Evolutionary conservation across 352 stramenopile species (phyloP), one percentile per base, ranked within the genome.

Genomic region (Globisporangium nodosum): DNA sequence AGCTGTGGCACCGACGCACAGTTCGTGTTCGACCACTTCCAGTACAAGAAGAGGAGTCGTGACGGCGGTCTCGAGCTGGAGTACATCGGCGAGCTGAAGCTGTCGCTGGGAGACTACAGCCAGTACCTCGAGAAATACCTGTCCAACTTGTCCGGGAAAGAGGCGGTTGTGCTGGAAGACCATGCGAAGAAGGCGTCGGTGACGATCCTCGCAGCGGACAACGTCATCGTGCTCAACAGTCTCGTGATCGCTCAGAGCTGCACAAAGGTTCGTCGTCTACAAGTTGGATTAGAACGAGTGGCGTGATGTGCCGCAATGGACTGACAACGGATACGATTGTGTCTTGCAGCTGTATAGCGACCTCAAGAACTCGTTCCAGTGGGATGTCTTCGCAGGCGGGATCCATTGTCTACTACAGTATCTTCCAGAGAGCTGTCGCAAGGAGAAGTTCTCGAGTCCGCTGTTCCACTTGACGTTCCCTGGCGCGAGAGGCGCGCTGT

Each of bases 391-490:
- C 62, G 80, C 85, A 18, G 82, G 85, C 18, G 85, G 85, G 7
- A 88, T 87, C 21, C 79, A 94, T 53, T 94, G 85, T 43, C 73
- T 89, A 64, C 67, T 94, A 21, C 85, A 94, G 60, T 92, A 94
- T 53, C 59, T 91, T 7, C 81, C 85, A 3, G 73, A 88, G 55
- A 70, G 66, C 57, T 81, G 72, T 43, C 83, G 76, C 45, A 69
- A 87, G 49, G 71, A 81, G 11, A 78, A 77, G 12, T 89, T 91
- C 61, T 68, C 70, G 1, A 88, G 81, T 63, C 81, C 85, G 33
- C 55, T 81, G 15, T 65, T 94, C 8, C 82, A 94, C 61, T 87
- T 90, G 30, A 91, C 85, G 48, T 90, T 93, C 54, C 81, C 81
- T 35, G 85, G 81, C 6, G 70, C 81, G 1, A 72, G 85, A 58